Evolutionary conservation across 768 basidiomycete genomes (phyloP).

Genomic region (Tricholoma sp.): DNA sequence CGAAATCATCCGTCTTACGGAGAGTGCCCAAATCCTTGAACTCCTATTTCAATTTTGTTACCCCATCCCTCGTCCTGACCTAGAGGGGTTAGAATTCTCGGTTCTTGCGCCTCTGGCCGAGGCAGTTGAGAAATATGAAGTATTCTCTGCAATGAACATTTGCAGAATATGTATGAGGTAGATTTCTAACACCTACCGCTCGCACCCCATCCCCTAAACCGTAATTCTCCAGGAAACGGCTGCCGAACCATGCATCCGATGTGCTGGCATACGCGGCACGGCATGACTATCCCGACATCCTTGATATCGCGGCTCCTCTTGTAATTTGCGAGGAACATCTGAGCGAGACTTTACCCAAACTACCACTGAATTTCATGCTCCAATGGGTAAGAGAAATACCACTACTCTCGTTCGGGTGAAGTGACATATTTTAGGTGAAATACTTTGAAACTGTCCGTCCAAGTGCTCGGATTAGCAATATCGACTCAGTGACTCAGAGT

Average conservation of each 20-base stretch:
- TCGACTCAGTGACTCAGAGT: too few relatives aligned
- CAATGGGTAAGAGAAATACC: not conserved
- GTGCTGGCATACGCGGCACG: not conserved
- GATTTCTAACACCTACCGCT: not conserved
- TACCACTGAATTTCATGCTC: not conserved
- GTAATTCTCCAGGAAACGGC: not conserved
- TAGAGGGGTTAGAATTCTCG: not conserved
- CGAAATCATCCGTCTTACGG: slow-evolving; percentile 6
- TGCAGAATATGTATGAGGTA: not conserved
- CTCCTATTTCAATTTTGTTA: not conserved
- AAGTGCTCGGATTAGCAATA: not conserved
- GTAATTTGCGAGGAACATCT: not conserved
- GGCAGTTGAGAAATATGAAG: not conserved
- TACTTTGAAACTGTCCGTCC: not conserved
- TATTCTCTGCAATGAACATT: not conserved
- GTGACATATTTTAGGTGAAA: not conserved
- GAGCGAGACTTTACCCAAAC: not conserved
- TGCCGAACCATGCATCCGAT: not conserved
- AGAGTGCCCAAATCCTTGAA: not conserved
- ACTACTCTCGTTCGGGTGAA: not conserved
- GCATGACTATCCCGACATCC: slow-evolving; percentile 7
- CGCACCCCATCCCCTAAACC: not conserved
- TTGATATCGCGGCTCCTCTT: slow-evolving; percentile 16
- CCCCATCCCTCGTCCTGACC: slow-evolving; percentile 3
- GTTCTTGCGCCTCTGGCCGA: not conserved